phyloP scores from a whole-genome alignment of 306 rosid species.

The Ormosia emarginata region DNA sequence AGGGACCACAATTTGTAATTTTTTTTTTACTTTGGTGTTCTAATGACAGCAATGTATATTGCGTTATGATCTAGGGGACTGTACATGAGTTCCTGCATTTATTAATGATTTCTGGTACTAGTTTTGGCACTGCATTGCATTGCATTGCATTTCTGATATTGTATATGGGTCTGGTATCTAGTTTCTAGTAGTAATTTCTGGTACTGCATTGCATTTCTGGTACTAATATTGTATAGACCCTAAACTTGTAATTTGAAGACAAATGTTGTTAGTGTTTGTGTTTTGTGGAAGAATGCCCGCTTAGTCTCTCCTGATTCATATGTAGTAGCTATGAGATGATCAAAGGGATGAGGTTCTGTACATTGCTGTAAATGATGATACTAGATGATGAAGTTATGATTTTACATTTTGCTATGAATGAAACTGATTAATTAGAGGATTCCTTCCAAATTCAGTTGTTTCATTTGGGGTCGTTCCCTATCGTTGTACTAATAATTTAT shows the following conservation, averaged over 20 bases:
- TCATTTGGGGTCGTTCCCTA: not conserved
- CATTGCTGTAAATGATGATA: conserved; percentile 20
- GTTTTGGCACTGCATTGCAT: no score
- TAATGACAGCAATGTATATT: no score
- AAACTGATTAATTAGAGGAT: conserved; percentile 24
- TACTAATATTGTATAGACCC: no score
- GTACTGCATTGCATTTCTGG: no score
- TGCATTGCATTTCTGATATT: no score
- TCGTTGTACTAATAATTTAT: not conserved
- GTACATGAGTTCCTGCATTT: no score
- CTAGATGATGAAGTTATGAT: conserved; percentile 14
- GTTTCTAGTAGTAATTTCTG: no score
- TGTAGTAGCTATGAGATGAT: conserved; percentile 17
- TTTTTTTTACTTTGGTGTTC: no score
- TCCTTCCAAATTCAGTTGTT: not conserved
- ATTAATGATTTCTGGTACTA: no score
- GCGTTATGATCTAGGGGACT: no score
- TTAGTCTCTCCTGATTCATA: conserved; percentile 22
- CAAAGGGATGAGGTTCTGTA: conserved; percentile 26
- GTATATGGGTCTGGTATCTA: no score
- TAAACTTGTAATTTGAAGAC: conserved; percentile 46
- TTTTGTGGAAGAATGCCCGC: conserved; percentile 11
- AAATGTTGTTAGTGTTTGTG: not conserved
- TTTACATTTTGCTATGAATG: conserved; percentile 18
- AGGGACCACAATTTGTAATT: no score